phyloP scores from a whole-genome alignment of 495 filamentous ascomycete species.

The Tuber melanosporum region DNA sequence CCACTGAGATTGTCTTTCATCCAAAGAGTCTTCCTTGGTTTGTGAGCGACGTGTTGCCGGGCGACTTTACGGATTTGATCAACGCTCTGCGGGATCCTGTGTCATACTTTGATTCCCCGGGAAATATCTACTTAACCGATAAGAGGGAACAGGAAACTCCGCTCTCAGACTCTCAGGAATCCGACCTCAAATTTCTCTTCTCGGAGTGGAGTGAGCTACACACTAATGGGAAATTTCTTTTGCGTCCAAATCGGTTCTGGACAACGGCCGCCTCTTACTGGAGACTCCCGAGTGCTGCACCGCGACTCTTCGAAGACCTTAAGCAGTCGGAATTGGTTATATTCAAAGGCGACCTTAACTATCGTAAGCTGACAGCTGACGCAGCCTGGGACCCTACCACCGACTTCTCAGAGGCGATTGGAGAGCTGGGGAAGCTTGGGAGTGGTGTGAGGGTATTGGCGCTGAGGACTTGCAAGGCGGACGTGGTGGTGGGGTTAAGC shows the following conservation, averaged over 20 bases:
- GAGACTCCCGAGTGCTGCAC: constrained; percentile 64
- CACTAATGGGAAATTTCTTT: constrained; percentile 68
- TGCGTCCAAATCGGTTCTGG: constrained; percentile 85
- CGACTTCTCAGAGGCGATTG: constrained; percentile 76
- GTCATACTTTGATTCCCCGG: constrained; percentile 57
- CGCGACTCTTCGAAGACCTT: constrained; percentile 69
- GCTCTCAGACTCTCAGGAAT: constrained; percentile 60
- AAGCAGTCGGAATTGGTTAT: constrained; percentile 80
- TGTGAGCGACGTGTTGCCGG: constrained; percentile 84
- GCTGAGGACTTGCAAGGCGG: constrained; percentile 90
- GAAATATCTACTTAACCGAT: constrained; percentile 57
- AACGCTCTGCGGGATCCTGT: constrained; percentile 66
- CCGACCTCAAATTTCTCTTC: constrained; percentile 69
- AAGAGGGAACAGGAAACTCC: constrained; percentile 51
- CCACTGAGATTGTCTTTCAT: constrained; percentile 81
- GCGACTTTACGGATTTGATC: constrained; percentile 74
- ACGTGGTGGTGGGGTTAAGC: constrained; percentile 84
- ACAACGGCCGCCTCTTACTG: constrained; percentile 78
- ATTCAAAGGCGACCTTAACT: constrained; percentile 96
- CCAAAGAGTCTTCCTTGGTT: constrained; percentile 96
- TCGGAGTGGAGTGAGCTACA: constrained; percentile 71
- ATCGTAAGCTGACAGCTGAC: constrained; percentile 82
- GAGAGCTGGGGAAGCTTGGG: constrained; percentile 64
- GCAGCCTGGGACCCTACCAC: constrained; percentile 83
- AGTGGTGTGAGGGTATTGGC: constrained; percentile 76